Conservation (phyloP, 768 basidiomycete genomes). For the Lactarius deliciosus region DNA sequence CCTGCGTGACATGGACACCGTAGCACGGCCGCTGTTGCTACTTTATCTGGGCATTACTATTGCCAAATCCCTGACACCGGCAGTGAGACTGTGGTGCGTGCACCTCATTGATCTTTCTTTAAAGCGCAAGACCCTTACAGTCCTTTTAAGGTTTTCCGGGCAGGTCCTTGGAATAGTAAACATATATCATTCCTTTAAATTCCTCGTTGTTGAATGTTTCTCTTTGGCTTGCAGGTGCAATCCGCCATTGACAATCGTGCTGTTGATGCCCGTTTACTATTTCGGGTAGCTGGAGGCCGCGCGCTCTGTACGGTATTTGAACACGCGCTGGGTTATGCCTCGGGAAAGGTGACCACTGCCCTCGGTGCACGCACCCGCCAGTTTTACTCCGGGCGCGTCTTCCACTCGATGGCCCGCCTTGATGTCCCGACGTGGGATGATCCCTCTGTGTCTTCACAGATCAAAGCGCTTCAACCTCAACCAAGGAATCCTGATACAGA, state of each 20-base stretch:
- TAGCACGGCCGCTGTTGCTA: constrained; percentile 12
- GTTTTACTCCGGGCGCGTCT: constrained; percentile 62
- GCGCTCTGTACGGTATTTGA: constrained; percentile 50
- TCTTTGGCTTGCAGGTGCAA: constrained; percentile 15
- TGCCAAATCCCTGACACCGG: constrained; percentile 5
- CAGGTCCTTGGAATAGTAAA: constrained; percentile 30
- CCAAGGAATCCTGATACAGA: constrained; percentile 32
- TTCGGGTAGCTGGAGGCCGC: constrained; percentile 44
- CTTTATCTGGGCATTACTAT: constrained; percentile 13
- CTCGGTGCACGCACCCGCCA: constrained; percentile 59
- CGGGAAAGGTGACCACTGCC: constrained; percentile 43
- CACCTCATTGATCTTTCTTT: not conserved
- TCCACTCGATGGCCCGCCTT: constrained; percentile 64
- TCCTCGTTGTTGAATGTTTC: not conserved
- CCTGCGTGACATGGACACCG: constrained; percentile 29
- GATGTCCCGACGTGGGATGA: constrained; percentile 78
- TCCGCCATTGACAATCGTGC: constrained; percentile 24
- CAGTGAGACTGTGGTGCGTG: constrained; percentile 18
- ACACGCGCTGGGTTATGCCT: constrained; percentile 46
- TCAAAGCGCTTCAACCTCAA: constrained; percentile 47
- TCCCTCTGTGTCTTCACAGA: constrained; percentile 60
- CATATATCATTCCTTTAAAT: not conserved
- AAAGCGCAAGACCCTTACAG: not conserved
- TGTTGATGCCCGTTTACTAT: constrained; percentile 22
- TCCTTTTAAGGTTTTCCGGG: constrained; percentile 14